A percentile compares a stretch with the other conserved stretches of the same genome.
phyloP scores from a whole-genome alignment of 441 rosid genomes.

The Isatis lusitanica region DNA sequence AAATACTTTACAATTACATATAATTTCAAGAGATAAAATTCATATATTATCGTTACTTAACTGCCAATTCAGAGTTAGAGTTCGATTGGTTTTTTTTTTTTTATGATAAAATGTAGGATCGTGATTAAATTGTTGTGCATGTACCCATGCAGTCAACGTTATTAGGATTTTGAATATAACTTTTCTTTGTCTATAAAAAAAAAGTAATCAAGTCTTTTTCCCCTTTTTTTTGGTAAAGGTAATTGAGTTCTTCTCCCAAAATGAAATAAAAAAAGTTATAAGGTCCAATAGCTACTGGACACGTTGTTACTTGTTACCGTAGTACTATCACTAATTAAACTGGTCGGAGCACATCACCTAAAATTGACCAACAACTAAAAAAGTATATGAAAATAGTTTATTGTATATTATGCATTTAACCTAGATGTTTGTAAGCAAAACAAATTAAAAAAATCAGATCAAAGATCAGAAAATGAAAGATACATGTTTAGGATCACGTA shows the following conservation, averaged over 20 bases:
- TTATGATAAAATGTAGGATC: background rate
- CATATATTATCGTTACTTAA: background rate
- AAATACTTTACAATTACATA: constrained; percentile 16
- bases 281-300: background rate
- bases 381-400: background rate
- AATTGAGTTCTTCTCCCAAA: background rate
- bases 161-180: constrained; percentile 1
- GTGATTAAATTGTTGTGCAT: background rate
- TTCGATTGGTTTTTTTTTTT: background rate
- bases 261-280: background rate
- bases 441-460: background rate
- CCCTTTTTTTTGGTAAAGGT: background rate
- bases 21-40: constrained; percentile 10
- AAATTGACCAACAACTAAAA: background rate
- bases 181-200: background rate
- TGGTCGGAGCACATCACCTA: background rate
- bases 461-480: background rate
- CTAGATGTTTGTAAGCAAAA: background rate
- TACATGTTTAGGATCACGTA: background rate
- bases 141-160: constrained; percentile 33
- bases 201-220: background rate
- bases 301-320: background rate
- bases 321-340: background rate
- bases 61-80: constrained; percentile 11
- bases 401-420: background rate